Evolutionary conservation across 257 asterid species (phyloP).

Genomic region (Fraxinus cuspidata): DNA sequence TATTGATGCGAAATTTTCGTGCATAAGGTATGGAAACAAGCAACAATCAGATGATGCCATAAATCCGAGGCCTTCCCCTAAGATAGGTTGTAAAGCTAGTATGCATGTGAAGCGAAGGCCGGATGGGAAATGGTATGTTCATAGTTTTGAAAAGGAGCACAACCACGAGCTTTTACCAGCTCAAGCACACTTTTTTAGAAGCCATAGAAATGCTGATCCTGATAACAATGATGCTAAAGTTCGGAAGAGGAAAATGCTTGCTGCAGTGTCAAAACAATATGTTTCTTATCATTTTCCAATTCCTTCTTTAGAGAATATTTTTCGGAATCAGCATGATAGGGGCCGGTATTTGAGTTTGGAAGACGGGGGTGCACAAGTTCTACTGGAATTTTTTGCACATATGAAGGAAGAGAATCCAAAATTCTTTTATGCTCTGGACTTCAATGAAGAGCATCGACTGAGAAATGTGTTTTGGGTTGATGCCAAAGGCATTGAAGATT

Average conservation of each 20-base stretch:
- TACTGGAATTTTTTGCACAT: slow-evolving; percentile 64
- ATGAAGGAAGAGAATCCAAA: slow-evolving; percentile 87
- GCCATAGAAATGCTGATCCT: slow-evolving; percentile 70
- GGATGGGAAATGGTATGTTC: slow-evolving; percentile 78
- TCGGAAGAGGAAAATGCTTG: slow-evolving; percentile 60
- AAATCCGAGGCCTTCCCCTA: slow-evolving; percentile 95
- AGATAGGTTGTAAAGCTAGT: slow-evolving; percentile 92
- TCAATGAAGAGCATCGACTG: slow-evolving; percentile 78
- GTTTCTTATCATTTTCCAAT: slow-evolving; percentile 64
- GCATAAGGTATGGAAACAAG: slow-evolving; percentile 92
- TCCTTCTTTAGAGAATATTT: slow-evolving; percentile 54
- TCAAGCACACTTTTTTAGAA: slow-evolving; percentile 83
- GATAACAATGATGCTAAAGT: slow-evolving; percentile 50
- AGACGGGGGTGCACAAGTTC: slow-evolving; percentile 72
- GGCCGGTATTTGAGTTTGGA: slow-evolving; percentile 79
- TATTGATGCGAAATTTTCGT: slow-evolving; percentile 91
- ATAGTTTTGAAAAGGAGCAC: slow-evolving; percentile 80
- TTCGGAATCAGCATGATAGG: slow-evolving; percentile 77
- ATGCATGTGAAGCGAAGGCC: slow-evolving; percentile 86
- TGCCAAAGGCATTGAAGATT: slow-evolving; percentile 83
- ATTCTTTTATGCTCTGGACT: slow-evolving; percentile 73
- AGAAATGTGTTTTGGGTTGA: slow-evolving; percentile 96
- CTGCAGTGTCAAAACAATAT: slow-evolving; percentile 44
- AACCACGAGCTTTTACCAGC: slow-evolving; percentile 91
- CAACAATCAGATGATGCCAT: slow-evolving; percentile 93